Base-by-base conservation (phyloP, 129 eudicot species). In the Flaveria linearis region DNA sequence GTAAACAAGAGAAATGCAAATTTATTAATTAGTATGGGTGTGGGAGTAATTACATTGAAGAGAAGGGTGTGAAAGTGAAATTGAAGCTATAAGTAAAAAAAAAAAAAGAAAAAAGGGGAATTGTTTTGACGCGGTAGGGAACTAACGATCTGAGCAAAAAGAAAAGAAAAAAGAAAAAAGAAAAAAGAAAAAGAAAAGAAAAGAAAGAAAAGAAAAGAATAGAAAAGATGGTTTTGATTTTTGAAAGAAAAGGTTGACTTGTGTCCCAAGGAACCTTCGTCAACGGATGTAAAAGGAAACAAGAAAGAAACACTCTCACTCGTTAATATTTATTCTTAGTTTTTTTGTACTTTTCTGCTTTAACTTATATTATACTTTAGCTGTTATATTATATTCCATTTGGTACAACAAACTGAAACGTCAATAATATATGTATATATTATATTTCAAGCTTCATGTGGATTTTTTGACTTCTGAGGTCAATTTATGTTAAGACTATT, bases 231-330 rank as follows among this genome's bases (percentile, higher is more conserved):
- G 25, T 5, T 53, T 53, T 53, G 36, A 30, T 30, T 53, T 53
- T 26, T 17, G 16, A 60, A 51, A 17, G 22, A 23, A 74, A 74
- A 63, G 7, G 15, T 57, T 78, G 82, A 78, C 82, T 78, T 78
- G 70, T 58, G 65, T 58, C 64, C 60, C 65, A 78, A 60, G 82
- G 76, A 70, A 78, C 63, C 77, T 71, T 78, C 71, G 43, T 66
- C n/a, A 47, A 58, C 16, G 63, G 76, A 60, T 69, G 36, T 74
- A 5, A 41, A 16, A 11, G 23, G 15, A 28, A 57, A 77, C 62
- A 57, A 43, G 11, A 15, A 12, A 23, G 5, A 9, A 23, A 23
- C 33, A 22, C 36, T 23, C 60, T 17, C 71, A 45, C 76, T 70
- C 82, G 77, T 70, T 77, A 70, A 58, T 58, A 17, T 58, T 39